Base-by-base conservation (phyloP, 2,329 filamentous ascomycete species). In the Alternaria panax region DNA sequence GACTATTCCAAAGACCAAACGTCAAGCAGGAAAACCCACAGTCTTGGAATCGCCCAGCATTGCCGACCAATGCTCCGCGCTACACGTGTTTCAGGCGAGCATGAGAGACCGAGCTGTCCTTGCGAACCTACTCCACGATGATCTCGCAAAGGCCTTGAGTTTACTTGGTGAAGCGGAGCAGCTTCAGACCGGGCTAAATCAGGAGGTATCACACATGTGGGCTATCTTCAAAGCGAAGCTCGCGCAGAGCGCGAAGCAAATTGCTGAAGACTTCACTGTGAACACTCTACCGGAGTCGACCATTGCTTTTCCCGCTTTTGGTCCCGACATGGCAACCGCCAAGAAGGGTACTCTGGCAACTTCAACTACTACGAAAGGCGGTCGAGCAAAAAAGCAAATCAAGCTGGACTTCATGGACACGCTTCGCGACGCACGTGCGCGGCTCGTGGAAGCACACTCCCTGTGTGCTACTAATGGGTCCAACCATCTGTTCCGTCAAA, bases 211-310 rank as follows among this genome's bases (percentile, higher is more conserved):
- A 57, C 85, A 88, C 45, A 71, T 71, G 38, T 83, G 92, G 54
- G 83, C 87, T 11, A 87, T 86, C 57, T 91, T 90, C 20, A 87
- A 87, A 54, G 87, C 90, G 45, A 85, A 91, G 42, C 82, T 92
- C 60, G 84, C 87, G 16, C 85, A 90, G 75, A 90, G 89, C 62
- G 83, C 90, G 69, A 87, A 90, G 46, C 85, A 90, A 70, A 91
- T 97, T 82, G 85, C 88, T 12, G 85, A 86, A 5, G 92, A 97
- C 76, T 89, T 93, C 3, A 90, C 95, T 4, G 96, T 94, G 76
- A 96, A 92, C 18, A 91, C 94, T 9, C 85, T 98, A 16, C 92
- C 94, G 45, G 95, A 99, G 70, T 97, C 95, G 0, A 97, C 93
- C 0, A 88, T 97, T 25, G 96, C 93, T 0, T 90, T 94, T 60